Evolutionary conservation across 2,329 filamentous ascomycete species (phyloP), one percentile per base, ranked within the genome.

Genomic region (Neophaeococcomyces aloes): DNA sequence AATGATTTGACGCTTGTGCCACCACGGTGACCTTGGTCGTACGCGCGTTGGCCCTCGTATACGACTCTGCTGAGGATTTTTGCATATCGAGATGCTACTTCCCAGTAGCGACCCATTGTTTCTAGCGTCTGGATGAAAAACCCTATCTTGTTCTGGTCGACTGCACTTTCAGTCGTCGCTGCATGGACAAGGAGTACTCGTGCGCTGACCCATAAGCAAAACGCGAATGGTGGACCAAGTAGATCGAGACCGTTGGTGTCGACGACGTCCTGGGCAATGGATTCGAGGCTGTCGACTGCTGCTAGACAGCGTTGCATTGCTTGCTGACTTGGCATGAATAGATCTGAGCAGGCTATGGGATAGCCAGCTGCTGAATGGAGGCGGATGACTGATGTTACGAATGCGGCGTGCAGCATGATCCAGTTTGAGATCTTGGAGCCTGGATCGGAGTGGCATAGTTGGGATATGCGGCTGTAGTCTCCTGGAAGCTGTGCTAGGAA

Each of bases 341-440:
- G 88, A 10, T 82, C 81, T 1, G 86, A 94, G 25, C 85, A 75
- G 3, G 85, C 91, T 3, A 86, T 93, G 3, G 88, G 88, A 61
- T 94, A 95, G 2, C 87, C 88, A 4, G 88, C 86, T 1, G 86
- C 94, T 0, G 87, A 94, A 65, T 94, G 87, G 18, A 94, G 72
- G 29, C 88, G 79, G 54, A 95, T 94, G 7, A 94, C 80, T 35
- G 87, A 83, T 71, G 86, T 93, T 61, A 93, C 85, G 57, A 88
- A 94, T 1, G 86, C 87, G 3, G 85, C 83, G 59, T 94, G 88
- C 23, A 94, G 70, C 81, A 94, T 94, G 39, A 94, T 79, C 82
- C 87, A 87, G 57, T 84, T 86, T 36, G 87, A 69, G 33, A 74
- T 74, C 60, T 84, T 86, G 55, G 74, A 77, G 38, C 72, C 75